These are phyloP conservation scores for Cytospora mali DNA, from an alignment of 2,329 filamentous ascomycete genomes.

Conservation along the genomic window DNA sequence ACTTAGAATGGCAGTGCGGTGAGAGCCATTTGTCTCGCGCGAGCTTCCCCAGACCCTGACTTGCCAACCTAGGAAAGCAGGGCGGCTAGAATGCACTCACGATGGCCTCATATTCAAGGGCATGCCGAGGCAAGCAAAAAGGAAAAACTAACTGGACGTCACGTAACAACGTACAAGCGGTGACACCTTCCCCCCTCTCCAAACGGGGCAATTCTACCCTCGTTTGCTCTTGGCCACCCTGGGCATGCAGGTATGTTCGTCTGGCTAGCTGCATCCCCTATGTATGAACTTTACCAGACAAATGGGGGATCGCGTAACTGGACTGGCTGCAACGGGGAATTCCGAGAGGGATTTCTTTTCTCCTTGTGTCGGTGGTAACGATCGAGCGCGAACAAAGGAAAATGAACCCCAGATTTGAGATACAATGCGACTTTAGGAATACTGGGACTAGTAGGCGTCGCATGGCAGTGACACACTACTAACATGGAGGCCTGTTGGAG, in stretches of 20 bases:
- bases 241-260: background rate
- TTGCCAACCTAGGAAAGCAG: slow-evolving; percentile 6
- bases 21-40: background rate
- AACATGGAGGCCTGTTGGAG: background rate
- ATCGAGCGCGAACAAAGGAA: background rate
- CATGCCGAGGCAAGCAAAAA: background rate
- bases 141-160: background rate
- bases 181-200: background rate
- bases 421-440: background rate
- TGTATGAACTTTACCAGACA: background rate
- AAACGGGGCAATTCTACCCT: background rate
- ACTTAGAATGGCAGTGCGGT: slow-evolving; percentile 9
- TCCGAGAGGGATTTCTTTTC: background rate
- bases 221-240: background rate
- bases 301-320: slow-evolving; percentile 7
- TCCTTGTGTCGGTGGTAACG: background rate
- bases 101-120: slow-evolving; percentile 22
- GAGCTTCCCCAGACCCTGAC: background rate
- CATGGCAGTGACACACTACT: slow-evolving; percentile 4
- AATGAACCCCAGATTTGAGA: background rate
- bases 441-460: background rate
- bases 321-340: background rate
- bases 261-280: background rate
- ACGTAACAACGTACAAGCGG: background rate
- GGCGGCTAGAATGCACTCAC: slow-evolving; percentile 10